A percentile compares a stretch with the other conserved stretches of the same genome.
phyloP scores from a whole-genome alignment of 129 eudicot species.

The Rutidosis leptorrhynchoides region DNA sequence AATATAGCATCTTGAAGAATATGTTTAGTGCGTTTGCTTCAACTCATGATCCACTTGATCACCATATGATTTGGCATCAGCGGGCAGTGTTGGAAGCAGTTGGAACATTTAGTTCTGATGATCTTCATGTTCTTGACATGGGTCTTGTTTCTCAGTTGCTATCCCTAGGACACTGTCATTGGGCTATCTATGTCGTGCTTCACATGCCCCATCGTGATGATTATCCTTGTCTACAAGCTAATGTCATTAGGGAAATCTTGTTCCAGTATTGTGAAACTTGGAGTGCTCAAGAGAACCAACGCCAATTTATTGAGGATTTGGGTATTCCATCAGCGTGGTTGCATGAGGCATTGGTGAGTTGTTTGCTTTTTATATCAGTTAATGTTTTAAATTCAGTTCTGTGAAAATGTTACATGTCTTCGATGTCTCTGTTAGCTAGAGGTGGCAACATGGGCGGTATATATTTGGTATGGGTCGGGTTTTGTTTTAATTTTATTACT shows the following conservation, averaged over 20 bases:
- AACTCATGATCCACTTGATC: conserved; percentile 88
- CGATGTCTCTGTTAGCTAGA: conserved; percentile 13
- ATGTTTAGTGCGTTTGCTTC: conserved; percentile 96
- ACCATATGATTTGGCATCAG: conserved; percentile 99
- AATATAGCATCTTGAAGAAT: conserved; percentile 56
- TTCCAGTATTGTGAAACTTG: conserved; percentile 87
- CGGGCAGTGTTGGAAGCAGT: conserved; percentile 84
- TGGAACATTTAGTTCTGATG: conserved; percentile 69
- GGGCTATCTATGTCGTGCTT: conserved; percentile 94
- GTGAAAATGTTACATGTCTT: conserved; percentile 3
- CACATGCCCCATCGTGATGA: conserved; percentile 86
- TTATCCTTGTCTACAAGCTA: conserved; percentile 69
- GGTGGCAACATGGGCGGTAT: not conserved
- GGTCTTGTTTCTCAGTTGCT: conserved; percentile 81
- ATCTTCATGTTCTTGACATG: conserved; percentile 96
- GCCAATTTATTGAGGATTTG: conserved; percentile 64
- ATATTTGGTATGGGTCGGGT: not conserved
- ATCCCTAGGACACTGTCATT: conserved; percentile 74
- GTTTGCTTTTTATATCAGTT: not conserved
- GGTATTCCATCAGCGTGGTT: conserved; percentile 90
- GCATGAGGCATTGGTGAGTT: conserved; percentile 95
- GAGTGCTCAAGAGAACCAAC: conserved; percentile 70
- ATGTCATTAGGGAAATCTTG: conserved; percentile 71
- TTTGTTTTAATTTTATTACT: not conserved
- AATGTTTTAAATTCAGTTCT: not conserved